These are phyloP conservation scores for Ophiostoma himal-ulmi DNA, from an alignment of 2,329 filamentous ascomycete genomes.

Conservation along the genomic window DNA sequence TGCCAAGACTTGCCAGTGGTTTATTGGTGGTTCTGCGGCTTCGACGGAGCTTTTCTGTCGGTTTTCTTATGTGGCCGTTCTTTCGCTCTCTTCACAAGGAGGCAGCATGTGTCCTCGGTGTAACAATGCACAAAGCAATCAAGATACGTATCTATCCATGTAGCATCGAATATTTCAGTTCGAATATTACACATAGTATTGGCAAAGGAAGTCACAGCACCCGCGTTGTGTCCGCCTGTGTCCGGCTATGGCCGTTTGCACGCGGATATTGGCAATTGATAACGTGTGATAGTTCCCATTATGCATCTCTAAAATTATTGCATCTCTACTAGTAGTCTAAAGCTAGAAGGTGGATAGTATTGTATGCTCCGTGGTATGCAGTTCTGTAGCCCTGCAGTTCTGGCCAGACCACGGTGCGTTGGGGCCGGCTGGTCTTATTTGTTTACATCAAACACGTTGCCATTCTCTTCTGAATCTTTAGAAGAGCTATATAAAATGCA, in stretches of 20 bases:
- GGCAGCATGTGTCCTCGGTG: neutral
- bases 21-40: conserved; percentile 13
- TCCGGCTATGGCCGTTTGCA: neutral
- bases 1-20: conserved; percentile 17
- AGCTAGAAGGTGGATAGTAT: neutral
- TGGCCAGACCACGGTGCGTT: neutral
- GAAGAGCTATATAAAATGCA: neutral
- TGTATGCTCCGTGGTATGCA: neutral
- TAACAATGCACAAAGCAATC: neutral
- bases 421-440: neutral
- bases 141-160: neutral
- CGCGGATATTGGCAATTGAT: neutral
- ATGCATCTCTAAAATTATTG: neutral
- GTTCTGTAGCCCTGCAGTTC: neutral
- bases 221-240: neutral
- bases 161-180: neutral
- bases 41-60: conserved; percentile 3
- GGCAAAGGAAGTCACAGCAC: neutral
- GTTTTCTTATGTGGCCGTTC: neutral
- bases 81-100: neutral
- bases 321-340: neutral
- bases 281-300: neutral
- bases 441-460: neutral
- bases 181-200: neutral
- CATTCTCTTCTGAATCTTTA: neutral